phyloP scores from a whole-genome alignment of 2,329 filamentous ascomycete species.

The Trichoderma aggressivum region DNA sequence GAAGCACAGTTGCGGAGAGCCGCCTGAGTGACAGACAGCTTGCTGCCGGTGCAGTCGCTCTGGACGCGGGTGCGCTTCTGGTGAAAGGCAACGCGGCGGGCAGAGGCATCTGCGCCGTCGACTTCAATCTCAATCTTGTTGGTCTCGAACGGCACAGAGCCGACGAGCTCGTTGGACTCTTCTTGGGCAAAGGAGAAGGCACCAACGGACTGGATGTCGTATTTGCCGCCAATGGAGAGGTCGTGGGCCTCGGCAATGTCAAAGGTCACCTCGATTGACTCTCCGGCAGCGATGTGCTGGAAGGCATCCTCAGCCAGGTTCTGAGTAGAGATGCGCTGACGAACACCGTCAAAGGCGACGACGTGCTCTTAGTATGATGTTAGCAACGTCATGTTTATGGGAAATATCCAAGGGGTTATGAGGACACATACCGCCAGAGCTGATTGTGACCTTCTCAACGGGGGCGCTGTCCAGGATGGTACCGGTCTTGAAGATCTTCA shows the following conservation, averaged over 20 bases:
- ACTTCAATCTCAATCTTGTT: conserved; percentile 57
- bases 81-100: conserved; percentile 46
- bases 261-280: conserved; percentile 51
- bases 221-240: conserved; percentile 49
- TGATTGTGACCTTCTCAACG: conserved; percentile 52
- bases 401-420: not conserved
- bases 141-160: conserved; percentile 54
- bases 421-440: conserved; percentile 38
- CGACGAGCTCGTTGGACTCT: conserved; percentile 51
- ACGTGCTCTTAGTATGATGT: conserved; percentile 31
- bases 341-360: conserved; percentile 52
- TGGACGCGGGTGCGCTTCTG: conserved; percentile 50
- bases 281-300: conserved; percentile 44
- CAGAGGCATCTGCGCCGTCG: conserved; percentile 52
- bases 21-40: conserved; percentile 41
- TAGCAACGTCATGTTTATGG: not conserved
- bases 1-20: conserved; percentile 54
- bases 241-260: conserved; percentile 56
- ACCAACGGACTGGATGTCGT: conserved; percentile 55
- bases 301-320: conserved; percentile 49
- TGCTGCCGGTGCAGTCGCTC: conserved; percentile 51
- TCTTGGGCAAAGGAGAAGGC: conserved; percentile 53
- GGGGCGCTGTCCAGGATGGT: conserved; percentile 51
- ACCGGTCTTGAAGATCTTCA: conserved; percentile 53
- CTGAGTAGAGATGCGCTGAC: conserved; percentile 45